A percentile compares a stretch with the other conserved stretches of the same genome.
Conservation (phyloP, 352 stramenopile species). For the Thalassiosira hispida region DNA sequence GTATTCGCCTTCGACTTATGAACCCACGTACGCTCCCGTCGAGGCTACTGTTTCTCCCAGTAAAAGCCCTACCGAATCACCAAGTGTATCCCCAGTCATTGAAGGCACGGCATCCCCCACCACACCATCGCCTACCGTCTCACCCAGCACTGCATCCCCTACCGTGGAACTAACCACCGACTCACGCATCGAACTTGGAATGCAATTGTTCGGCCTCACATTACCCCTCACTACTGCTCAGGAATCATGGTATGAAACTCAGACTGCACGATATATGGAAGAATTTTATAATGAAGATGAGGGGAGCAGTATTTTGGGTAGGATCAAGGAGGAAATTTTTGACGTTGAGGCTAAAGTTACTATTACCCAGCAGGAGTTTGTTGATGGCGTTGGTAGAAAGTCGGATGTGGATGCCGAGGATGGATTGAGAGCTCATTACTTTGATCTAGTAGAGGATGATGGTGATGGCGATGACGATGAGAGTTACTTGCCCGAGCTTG, state of each 20-base stretch:
- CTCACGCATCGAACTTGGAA: slow-evolving; percentile 19
- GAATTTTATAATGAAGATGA: slow-evolving; percentile 41
- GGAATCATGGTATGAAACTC: slow-evolving; percentile 22
- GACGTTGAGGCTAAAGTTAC: slow-evolving; percentile 27
- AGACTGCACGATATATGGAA: slow-evolving; percentile 46
- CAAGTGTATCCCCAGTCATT: too few relatives aligned
- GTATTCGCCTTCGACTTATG: too few relatives aligned
- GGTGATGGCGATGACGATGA: slow-evolving; percentile 17
- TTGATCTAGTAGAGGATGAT: too few relatives aligned
- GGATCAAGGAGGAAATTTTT: slow-evolving; percentile 16
- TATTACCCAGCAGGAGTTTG: slow-evolving; percentile 6
- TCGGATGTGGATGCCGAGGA: not conserved
- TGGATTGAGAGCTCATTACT: not conserved
- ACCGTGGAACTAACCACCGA: slow-evolving; percentile 10
- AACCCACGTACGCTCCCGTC: too few relatives aligned
- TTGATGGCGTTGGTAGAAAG: not conserved
- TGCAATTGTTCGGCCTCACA: slow-evolving; percentile 40
- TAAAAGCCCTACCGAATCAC: too few relatives aligned
- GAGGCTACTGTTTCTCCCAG: too few relatives aligned
- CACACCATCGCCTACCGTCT: not conserved
- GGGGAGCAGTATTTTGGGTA: slow-evolving; percentile 10
- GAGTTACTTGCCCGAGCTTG: slow-evolving; percentile 14
- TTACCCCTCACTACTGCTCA: slow-evolving; percentile 6
- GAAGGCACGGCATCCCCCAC: too few relatives aligned
- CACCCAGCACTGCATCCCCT: not conserved